phyloP scores from a whole-genome alignment of 805 yeast species.

The Zygoascus flipseniorum region DNA sequence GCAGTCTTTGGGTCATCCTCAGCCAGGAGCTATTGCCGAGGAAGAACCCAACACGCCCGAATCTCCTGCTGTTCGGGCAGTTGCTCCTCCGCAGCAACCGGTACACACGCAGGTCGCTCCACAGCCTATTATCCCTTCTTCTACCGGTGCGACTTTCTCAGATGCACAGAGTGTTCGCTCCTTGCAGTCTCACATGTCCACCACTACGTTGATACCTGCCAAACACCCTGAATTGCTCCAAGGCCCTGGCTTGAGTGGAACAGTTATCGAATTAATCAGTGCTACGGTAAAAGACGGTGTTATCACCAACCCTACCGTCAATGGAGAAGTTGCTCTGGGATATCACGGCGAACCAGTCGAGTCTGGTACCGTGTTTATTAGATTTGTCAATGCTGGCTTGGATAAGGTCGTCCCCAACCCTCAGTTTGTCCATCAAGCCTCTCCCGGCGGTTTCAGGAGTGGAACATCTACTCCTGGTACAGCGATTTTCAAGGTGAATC shows the following conservation, averaged over 20 bases:
- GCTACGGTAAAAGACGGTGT: slow-evolving; percentile 67
- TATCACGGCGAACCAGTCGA: slow-evolving; percentile 31
- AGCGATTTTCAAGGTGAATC: slow-evolving; percentile 5
- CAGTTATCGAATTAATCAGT: slow-evolving; percentile 77
- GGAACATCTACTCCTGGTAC: slow-evolving; percentile 9
- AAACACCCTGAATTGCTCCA: slow-evolving; percentile 25
- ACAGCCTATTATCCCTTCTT: slow-evolving; percentile 17
- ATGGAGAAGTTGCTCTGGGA: slow-evolving; percentile 84
- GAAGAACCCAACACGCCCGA: background rate
- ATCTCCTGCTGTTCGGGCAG: background rate
- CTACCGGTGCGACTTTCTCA: slow-evolving; percentile 3
- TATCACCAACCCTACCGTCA: slow-evolving; percentile 48
- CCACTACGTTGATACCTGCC: slow-evolving; percentile 7
- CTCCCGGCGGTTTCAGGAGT: slow-evolving; percentile 6
- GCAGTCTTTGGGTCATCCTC: slow-evolving; percentile 5
- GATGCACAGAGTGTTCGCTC: slow-evolving; percentile 4
- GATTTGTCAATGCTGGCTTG: slow-evolving; percentile 19
- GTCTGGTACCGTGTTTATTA: slow-evolving; percentile 3
- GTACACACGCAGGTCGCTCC: slow-evolving; percentile 5
- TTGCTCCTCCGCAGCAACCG: background rate
- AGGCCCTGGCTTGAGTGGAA: slow-evolving; percentile 46
- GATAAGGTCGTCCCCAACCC: slow-evolving; percentile 45
- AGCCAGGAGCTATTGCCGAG: background rate
- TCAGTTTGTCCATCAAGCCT: slow-evolving; percentile 38
- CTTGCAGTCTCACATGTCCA: slow-evolving; percentile 1